Conservation (phyloP, 176 grass and related monocot genomes). For the Elymus sibiricus region DNA sequence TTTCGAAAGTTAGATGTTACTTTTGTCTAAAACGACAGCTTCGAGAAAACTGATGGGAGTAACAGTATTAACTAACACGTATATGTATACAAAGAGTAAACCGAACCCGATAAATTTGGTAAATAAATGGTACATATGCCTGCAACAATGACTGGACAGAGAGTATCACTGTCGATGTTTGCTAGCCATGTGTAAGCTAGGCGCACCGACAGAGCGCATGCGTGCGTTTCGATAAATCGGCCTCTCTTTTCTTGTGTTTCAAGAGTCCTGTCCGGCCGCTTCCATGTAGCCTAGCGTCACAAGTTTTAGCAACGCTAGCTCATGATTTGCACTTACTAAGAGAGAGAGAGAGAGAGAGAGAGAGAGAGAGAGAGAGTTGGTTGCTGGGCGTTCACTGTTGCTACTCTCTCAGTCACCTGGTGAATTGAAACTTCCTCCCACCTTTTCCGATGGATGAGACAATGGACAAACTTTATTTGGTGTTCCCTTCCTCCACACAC, state of each 20-base stretch:
- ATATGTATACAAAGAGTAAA: neutral
- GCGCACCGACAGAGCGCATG: constrained; percentile 35
- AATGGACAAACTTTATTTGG: constrained; percentile 39
- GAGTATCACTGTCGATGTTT: neutral
- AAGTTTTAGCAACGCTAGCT: constrained; percentile 39
- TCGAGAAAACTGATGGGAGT: neutral
- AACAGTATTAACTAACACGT: neutral
- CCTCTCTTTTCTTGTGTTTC: constrained; percentile 35
- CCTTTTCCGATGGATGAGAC: constrained; percentile 24
- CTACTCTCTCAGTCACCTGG: constrained; percentile 14
- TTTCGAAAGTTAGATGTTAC: neutral
- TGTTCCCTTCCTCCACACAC: constrained; percentile 31
- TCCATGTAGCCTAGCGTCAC: constrained; percentile 31
- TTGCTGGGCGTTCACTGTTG: neutral
- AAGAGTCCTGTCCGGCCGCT: neutral
- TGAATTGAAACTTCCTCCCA: neutral
- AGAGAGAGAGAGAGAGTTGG: neutral
- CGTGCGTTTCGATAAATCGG: neutral
- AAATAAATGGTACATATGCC: neutral
- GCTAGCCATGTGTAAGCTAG: neutral
- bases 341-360: neutral
- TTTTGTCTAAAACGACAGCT: neutral
- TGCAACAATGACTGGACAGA: neutral
- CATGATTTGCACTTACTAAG: neutral
- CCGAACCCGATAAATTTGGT: neutral